Evolutionary conservation across 331 rosid species (phyloP).

Genomic region (Quercus tomentella): DNA sequence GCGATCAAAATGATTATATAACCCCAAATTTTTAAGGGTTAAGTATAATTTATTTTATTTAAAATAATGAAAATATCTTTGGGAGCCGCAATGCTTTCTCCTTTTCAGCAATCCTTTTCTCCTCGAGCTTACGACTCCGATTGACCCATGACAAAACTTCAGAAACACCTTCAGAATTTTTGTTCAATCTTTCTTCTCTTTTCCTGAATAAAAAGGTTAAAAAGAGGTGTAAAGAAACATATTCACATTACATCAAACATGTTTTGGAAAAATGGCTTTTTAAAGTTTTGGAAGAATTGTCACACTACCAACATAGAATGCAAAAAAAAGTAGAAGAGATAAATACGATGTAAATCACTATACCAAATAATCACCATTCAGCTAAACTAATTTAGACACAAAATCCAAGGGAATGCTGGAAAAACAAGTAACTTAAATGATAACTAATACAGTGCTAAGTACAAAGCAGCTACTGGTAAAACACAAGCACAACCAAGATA

Average conservation of each 20-base stretch:
- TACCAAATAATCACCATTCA: not conserved
- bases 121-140: constrained; percentile 77
- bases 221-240: not conserved
- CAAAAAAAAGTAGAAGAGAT: not conserved
- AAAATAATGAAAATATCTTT: constrained; percentile 37
- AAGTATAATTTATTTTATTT: too few species aligned
- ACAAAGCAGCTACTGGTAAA: not conserved
- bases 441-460: not conserved
- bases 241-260: constrained; percentile 4
- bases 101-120: constrained; percentile 51
- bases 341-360: not conserved
- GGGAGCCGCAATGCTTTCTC: constrained; percentile 77
- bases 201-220: constrained; percentile 41
- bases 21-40: too few species aligned
- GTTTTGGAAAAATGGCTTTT: not conserved
- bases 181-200: constrained; percentile 73
- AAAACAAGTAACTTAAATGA: not conserved
- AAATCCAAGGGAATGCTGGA: not conserved
- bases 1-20: too few species aligned
- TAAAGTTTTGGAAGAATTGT: not conserved
- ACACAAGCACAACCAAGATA: not conserved
- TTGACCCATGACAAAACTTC: constrained; percentile 80
- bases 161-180: constrained; percentile 57
- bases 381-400: not conserved
- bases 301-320: not conserved